Base-by-base conservation (phyloP, 805 yeast genomes). In the Pichia kluyveri region DNA sequence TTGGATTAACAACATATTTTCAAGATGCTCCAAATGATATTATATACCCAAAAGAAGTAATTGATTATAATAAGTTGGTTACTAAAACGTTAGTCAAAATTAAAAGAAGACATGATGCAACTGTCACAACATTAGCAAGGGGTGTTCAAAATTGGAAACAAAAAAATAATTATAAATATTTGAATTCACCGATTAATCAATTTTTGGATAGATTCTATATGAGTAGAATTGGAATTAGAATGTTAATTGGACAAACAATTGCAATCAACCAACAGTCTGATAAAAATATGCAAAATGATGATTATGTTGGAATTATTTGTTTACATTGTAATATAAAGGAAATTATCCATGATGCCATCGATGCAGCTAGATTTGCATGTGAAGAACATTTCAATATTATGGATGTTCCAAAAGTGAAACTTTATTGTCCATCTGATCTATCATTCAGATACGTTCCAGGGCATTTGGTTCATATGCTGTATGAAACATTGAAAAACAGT, bases 171-270 rank as follows among this genome's bases (percentile, higher is more conserved):
- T 55, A 40, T 54, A 56, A 65, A 38, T 69, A 75, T 31, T 81
- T 85, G 38, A 86, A 85, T 59, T 74, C 80, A 46, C 78, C 86
- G 12, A 80, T 89, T 36, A 96, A 89, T 65, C 74, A 80, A 15
- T 88, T 89, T 60, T 69, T 88, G 53, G 96, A 89, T 67, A 66
- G 93, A 32, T 88, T 88, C 61, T 88, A 89, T 69, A 82, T 88
- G 89, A 82, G 88, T 46, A 74, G 96, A 50, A 89, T 89, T 52
- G 96, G 96, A 2, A 89, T 89, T 51, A 75, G 96, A 54, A 89
- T 89, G 95, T 74, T 88, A 39, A 86, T 88, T 59, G 96, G 96
- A n/a, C 96, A 88, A 68, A 95, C 88, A 58, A 83, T 88, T 54
- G 91, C 96, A 1, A 73, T 88, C 45, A 60, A 61, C 40, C 58